Base-by-base conservation (phyloP, 805 yeast species). In the Wickerhamiella azyma region DNA sequence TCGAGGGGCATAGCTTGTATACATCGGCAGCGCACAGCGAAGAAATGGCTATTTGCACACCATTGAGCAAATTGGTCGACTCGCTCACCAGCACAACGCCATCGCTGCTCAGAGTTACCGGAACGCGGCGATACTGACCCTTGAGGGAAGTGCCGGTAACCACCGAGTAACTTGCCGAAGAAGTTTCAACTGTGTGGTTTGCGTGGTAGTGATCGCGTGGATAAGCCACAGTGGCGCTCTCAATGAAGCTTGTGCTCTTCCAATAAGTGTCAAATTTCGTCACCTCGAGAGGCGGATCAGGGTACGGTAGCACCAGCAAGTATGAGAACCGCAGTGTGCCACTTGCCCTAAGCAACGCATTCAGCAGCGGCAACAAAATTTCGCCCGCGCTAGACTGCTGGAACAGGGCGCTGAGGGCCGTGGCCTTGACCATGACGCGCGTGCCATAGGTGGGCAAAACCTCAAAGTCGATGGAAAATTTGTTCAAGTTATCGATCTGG, bases 371-470 rank as follows among this genome's bases (percentile, higher is more conserved):
- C 44, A 88, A 64, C 16, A 69, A 69, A 40, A 53, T 54, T 17
- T 60, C 64, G 41, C 56, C 59, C 40, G 66, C 66, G 24, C 65
- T 32, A 14, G 41, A 47, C 48, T 28, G 53, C 33, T 55, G 68
- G 50, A 80, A 69, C 2, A 72, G 60, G 45, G 71, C 69, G 0
- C 86, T 71, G 45, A 86, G 68, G 2, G 92, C 85, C 0, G 94
- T 77, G 0, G 96, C 74, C 57, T 88, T 89, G 3, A 96, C 96
- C 44, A 89, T 79, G 46, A 89, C 66, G 51, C 94, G 74, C 0
- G 97, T 86, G 19, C 98, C 98, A 65, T 85, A 92, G 7, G 89
- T 83, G 1, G 98, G 96, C 62, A 81, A 88, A 10, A 92, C 74
- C 61, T 92, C 97, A 58, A 88, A 81, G 57, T 85, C 94, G 45